Percentiles rank a stretch among this genome's conserved stretches.
Evolutionary conservation across 768 basidiomycete species (phyloP).

Genomic region (Xanthoconium purpureum): DNA sequence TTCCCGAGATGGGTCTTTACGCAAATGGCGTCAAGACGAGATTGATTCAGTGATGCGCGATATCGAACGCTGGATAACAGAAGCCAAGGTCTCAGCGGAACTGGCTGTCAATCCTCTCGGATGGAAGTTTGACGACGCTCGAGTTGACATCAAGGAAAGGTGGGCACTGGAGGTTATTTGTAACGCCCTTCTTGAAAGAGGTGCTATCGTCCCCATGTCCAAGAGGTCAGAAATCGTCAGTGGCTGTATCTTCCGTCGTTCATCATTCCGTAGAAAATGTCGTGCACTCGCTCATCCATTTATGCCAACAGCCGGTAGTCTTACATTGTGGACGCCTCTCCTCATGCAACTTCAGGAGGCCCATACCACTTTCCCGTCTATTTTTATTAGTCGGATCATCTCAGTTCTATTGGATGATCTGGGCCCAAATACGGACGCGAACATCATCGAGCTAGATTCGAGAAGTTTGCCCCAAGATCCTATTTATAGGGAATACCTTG

Average conservation of each 20-base stretch:
- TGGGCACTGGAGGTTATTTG: conserved; percentile 71
- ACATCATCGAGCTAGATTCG: conserved; percentile 18
- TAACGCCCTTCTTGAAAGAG: conserved; percentile 63
- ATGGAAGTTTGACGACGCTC: conserved; percentile 39
- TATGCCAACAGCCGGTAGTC: conserved; percentile 47
- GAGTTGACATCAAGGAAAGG: conserved; percentile 52
- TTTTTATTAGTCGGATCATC: conserved; percentile 48
- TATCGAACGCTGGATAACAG: conserved; percentile 76
- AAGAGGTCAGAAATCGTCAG: conserved; percentile 58
- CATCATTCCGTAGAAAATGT: conserved; percentile 51
- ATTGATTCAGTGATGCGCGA: conserved; percentile 52
- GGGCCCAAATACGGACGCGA: conserved; percentile 8
- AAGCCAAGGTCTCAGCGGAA: conserved; percentile 63
- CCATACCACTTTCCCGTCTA: conserved; percentile 53
- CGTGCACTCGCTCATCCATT: conserved; percentile 40
- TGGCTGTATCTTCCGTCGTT: not conserved
- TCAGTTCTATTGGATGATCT: conserved; percentile 30
- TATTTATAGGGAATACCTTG: conserved; percentile 57
- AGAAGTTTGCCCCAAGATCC: conserved; percentile 31
- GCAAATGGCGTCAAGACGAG: conserved; percentile 46
- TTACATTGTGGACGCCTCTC: conserved; percentile 67
- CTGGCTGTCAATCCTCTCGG: conserved; percentile 43
- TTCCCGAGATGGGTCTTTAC: conserved; percentile 62
- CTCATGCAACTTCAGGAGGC: conserved; percentile 52
- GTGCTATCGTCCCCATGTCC: conserved; percentile 76